These are phyloP conservation scores for Pochonia chlamydosporia DNA, from an alignment of 2,329 filamentous ascomycete genomes.

Conservation along the genomic window DNA sequence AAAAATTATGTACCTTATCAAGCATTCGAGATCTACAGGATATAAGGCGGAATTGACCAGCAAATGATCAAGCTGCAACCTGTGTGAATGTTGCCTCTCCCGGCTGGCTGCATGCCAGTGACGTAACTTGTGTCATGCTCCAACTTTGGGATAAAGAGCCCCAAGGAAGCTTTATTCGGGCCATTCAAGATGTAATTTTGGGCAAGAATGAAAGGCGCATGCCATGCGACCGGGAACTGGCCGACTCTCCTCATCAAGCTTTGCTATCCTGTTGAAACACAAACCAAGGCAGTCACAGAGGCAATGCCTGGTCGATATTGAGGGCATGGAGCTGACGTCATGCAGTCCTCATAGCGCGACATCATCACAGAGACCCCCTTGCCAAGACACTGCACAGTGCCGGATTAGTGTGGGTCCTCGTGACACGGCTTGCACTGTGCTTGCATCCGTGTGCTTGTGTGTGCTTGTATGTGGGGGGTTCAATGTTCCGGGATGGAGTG, in stretches of 20 bases:
- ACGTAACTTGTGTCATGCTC: too few relatives aligned
- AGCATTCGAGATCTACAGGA: too few relatives aligned
- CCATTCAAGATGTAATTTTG: too few relatives aligned
- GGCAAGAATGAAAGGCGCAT: too few relatives aligned
- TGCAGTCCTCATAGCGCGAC: slow-evolving; percentile 5
- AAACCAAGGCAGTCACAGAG: background rate
- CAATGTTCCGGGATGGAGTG: background rate
- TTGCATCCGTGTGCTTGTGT: too few relatives aligned
- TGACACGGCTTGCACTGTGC: background rate
- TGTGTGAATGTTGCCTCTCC: too few relatives aligned
- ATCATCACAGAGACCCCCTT: background rate
- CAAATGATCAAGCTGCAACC: too few relatives aligned
- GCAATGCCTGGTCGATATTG: background rate
- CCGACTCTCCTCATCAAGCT: background rate
- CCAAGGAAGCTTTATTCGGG: too few relatives aligned
- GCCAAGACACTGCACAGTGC: background rate
- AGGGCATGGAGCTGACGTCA: slow-evolving; percentile 5
- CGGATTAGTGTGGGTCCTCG: background rate
- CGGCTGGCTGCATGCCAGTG: slow-evolving; percentile 3
- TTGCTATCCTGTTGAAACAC: background rate
- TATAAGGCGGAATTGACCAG: background rate
- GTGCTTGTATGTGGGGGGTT: too few relatives aligned
- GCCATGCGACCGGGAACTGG: too few relatives aligned
- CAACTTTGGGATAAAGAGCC: too few relatives aligned
- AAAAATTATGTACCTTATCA: too few relatives aligned